Evolutionary conservation across 2,329 filamentous ascomycete species (phyloP), one percentile per base, ranked within the genome.

Genomic region (Fusarium sp.): DNA sequence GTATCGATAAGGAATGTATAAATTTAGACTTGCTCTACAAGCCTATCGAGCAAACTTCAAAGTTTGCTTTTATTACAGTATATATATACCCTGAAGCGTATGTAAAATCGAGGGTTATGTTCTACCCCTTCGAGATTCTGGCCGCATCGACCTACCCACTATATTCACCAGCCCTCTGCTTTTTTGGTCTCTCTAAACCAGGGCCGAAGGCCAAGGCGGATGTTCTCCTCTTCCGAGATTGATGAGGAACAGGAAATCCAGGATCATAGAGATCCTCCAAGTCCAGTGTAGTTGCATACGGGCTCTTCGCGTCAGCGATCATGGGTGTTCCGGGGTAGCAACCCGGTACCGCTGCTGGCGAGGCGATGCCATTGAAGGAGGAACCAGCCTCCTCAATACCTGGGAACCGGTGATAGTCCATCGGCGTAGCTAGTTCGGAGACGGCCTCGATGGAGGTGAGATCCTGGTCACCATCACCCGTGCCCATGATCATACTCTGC

Each of bases 381-480:
- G 77, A 74, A 4, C 77, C 75, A 10, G 73, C 63, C 53, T 82
- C 80, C 39, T 82, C 80, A 3, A 76, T 60, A n/a, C 79, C 80
- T 6, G 74, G 64, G 56, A 78, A 76, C 12, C 80, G 79, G 12
- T 76, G 54, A 10, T 75, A 76, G 57, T 83, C 81, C 48, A 76
- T 78, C 10, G 82, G 83, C 18, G 82, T 84, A 64, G 79, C 81
- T 59, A 83, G 76, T 63, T 84, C 83, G 15, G 82, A 84, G 39
- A 79, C 76, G 34, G 76, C 78, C 54, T 79, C 78, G 53, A 76
- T 73, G n/a, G 82, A 82, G 8, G 78, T 78, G 41, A 80, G 70
- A 59, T 83, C 82, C 40, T 79, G 80, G 57, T 83, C 82, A 18
- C 66, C 71, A 40, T 82, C 79, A 37, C 73, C 77, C 12, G 60